Base-by-base conservation (phyloP, 345 rosid genomes). In the Abelmoschus esculentus region DNA sequence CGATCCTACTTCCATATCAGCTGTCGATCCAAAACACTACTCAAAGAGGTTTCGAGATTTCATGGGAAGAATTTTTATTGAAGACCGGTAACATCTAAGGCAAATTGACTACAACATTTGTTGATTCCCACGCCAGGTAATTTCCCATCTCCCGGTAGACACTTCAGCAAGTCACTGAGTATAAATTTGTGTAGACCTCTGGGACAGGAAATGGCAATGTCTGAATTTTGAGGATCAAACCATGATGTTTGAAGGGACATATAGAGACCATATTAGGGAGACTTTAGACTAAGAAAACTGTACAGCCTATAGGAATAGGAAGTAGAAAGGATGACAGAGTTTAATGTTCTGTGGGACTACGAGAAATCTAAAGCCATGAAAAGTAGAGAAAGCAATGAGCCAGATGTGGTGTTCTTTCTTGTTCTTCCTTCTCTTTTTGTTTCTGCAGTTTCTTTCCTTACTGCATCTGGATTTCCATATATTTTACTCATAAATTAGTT, bases 1-100 rank as follows among this genome's bases (percentile, higher is more conserved):
- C 0, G 96, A 95, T 69, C 96, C 99, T 15, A 52, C 85, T 59
- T 95, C 98, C 0, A 95, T 95, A 75, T 95, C 99, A 15, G 98
- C 98, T 1, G 99, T 95, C 26, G 99, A 86, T 82, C 99, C 99
- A 5, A 91, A 95, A 72, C 93, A 75, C 18, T 95, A 95, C 75
- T 95, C 99, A 0, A 95, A 79, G 80, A 90, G 99, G 70, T 95
- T 95, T 76, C 81, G 96, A n/a, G 96, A 91, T 76, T 95, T 95
- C 79, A 79, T 95, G 1, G 83, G 92, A 47, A 83, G 96, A 82
- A 88, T 90, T 80, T 91, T 95, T 74, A 62, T 95, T 5, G 90
- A 95, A 81, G 99, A 93, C 84, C 78, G 89, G 86, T 88, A 88
- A 53, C 59, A 34, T 18, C 7, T 31, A 50, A 31, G 12, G 1